These are phyloP conservation scores for Metschnikowia peoriensis DNA, from an alignment of 805 yeast genomes.

Conservation along the genomic window DNA sequence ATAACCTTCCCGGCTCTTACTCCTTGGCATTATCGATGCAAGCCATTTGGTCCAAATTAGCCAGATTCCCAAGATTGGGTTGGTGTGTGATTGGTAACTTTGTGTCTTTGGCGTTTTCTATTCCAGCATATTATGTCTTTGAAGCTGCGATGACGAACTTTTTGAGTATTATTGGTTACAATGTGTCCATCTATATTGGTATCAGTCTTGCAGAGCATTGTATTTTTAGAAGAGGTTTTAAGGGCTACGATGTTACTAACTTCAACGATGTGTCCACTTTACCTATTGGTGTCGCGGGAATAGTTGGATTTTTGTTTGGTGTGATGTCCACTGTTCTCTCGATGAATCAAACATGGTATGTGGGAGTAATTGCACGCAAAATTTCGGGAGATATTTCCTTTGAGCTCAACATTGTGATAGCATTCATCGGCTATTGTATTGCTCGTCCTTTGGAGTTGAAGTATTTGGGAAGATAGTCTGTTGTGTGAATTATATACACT, in stretches of 20 bases:
- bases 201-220: constrained; percentile 30
- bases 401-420: constrained; percentile 27
- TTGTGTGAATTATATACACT: too few relatives aligned
- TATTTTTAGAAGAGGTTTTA: constrained; percentile 26
- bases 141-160: constrained; percentile 30
- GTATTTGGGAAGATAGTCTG: constrained; percentile 17
- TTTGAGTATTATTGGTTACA: constrained; percentile 32
- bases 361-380: constrained; percentile 27
- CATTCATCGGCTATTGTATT: constrained; percentile 28
- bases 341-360: constrained; percentile 36
- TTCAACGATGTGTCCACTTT: constrained; percentile 23
- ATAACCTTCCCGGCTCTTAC: constrained; percentile 34
- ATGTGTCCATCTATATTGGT: constrained; percentile 34
- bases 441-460: constrained; percentile 32
- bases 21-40: constrained; percentile 31
- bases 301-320: constrained; percentile 29
- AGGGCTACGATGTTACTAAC: constrained; percentile 26
- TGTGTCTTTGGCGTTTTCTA: constrained; percentile 30
- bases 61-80: constrained; percentile 31
- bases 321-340: constrained; percentile 32
- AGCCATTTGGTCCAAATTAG: constrained; percentile 31
- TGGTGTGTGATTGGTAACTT: constrained; percentile 35
- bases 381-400: constrained; percentile 32
- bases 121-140: constrained; percentile 36
- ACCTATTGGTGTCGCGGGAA: constrained; percentile 33